phyloP scores from a whole-genome alignment of 305 asterid genomes.

The Nicotiana rustica region DNA sequence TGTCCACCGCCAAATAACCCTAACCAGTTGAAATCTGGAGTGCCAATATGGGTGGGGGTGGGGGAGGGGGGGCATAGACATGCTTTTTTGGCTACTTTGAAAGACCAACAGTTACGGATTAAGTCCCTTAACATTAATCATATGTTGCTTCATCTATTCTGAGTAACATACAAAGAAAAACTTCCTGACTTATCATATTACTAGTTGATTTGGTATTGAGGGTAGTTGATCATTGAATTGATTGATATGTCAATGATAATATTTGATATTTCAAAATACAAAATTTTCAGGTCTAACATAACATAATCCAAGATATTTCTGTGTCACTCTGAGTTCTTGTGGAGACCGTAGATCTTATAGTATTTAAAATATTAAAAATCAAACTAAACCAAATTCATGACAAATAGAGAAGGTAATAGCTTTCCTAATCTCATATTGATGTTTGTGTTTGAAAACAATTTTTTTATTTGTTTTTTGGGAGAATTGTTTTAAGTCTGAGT shows the following conservation, averaged over 20 bases:
- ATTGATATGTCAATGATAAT: background rate
- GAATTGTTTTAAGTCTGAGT: background rate
- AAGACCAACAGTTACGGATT: background rate
- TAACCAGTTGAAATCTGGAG: background rate
- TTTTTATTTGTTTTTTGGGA: background rate
- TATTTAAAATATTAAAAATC: background rate
- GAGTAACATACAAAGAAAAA: conserved; percentile 3
- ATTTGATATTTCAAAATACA: too few relatives aligned
- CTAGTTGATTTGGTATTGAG: background rate
- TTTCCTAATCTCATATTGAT: background rate
- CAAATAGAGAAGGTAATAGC: background rate
- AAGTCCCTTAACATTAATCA: background rate
- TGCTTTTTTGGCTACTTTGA: background rate
- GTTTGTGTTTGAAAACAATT: conserved; percentile 1
- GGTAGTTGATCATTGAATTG: background rate
- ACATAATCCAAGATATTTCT: too few relatives aligned
- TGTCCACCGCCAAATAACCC: background rate
- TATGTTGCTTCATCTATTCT: background rate
- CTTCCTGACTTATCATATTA: background rate
- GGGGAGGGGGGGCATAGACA: background rate
- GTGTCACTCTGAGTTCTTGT: too few relatives aligned
- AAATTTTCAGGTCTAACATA: too few relatives aligned
- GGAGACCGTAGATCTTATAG: background rate
- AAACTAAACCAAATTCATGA: background rate
- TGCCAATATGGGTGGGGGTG: background rate